Conservation (phyloP, 2,329 filamentous ascomycete species). For the Lachnellula hyalina region DNA sequence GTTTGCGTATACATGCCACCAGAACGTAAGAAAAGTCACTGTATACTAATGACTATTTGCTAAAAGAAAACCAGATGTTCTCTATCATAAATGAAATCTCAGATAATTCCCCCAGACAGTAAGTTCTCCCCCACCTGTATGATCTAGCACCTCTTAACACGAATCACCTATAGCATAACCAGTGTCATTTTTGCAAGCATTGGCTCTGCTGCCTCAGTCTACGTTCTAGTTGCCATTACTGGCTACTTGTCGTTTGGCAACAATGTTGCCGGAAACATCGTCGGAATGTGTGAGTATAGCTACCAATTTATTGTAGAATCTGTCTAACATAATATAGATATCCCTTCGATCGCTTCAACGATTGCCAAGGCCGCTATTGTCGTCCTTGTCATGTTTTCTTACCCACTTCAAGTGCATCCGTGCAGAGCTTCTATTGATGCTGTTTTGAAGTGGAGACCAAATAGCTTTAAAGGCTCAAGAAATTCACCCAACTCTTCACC, state of each 20-base stretch:
- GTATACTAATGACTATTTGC: constrained; percentile 10
- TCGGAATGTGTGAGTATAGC: constrained; percentile 71
- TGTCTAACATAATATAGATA: constrained; percentile 40
- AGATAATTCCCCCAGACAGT: constrained; percentile 66
- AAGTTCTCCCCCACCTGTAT: constrained; percentile 5
- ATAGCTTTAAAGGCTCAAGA: constrained; percentile 32
- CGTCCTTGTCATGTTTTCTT: constrained; percentile 91
- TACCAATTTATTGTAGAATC: not conserved
- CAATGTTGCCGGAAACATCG: constrained; percentile 84
- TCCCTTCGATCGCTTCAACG: constrained; percentile 74
- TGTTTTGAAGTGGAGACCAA: constrained; percentile 85
- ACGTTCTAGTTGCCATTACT: constrained; percentile 87
- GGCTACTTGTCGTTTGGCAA: constrained; percentile 95
- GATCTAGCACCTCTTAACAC: constrained; percentile 1
- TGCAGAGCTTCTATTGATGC: constrained; percentile 94
- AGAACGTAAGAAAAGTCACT: constrained; percentile 63
- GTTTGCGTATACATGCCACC: constrained; percentile 99
- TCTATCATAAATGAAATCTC: constrained; percentile 94
- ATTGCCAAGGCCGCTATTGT: constrained; percentile 95
- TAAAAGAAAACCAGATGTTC: constrained; percentile 69
- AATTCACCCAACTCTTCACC: constrained; percentile 32
- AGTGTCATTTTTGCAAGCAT: constrained; percentile 79
- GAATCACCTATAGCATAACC: constrained; percentile 52
- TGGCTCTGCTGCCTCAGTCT: constrained; percentile 79
- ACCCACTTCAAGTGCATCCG: constrained; percentile 91